phyloP scores from a whole-genome alignment of 2,329 filamentous ascomycete species.

The Beauveria sp. region DNA sequence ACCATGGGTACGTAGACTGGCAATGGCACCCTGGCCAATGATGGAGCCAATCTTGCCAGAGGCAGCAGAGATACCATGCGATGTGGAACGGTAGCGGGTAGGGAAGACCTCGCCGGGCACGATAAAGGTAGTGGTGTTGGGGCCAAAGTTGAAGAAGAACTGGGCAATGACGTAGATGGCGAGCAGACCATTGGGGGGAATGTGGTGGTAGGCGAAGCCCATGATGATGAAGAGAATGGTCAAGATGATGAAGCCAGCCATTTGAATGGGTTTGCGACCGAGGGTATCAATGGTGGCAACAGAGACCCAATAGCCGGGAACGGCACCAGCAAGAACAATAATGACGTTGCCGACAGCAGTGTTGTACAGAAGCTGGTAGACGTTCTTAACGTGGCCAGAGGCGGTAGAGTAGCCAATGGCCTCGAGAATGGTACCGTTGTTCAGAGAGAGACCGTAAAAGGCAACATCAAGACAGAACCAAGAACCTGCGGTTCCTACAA shows the following conservation, averaged over 20 bases:
- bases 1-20: constrained; percentile 41
- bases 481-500: constrained; percentile 69
- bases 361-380: constrained; percentile 65
- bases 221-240: constrained; percentile 55
- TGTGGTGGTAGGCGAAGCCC: constrained; percentile 52
- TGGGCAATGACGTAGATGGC: constrained; percentile 49
- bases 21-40: constrained; percentile 50
- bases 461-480: constrained; percentile 68
- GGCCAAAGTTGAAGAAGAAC: constrained; percentile 54
- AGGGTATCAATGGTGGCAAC: constrained; percentile 66
- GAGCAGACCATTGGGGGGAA: constrained; percentile 44
- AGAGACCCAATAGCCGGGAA: constrained; percentile 77
- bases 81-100: constrained; percentile 48
- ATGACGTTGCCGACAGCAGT: constrained; percentile 73
- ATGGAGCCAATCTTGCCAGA: constrained; percentile 49
- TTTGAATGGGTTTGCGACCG: constrained; percentile 71
- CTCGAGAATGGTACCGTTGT: constrained; percentile 64
- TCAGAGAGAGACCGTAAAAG: constrained; percentile 64
- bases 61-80: constrained; percentile 49
- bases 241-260: constrained; percentile 53
- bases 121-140: constrained; percentile 50
- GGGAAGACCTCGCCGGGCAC: constrained; percentile 51
- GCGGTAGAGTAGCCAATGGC: constrained; percentile 64
- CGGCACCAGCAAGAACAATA: constrained; percentile 68
- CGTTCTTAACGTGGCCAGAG: constrained; percentile 34